Conservation (phyloP, 2,329 filamentous ascomycete species). For the Cercospora sp. region DNA sequence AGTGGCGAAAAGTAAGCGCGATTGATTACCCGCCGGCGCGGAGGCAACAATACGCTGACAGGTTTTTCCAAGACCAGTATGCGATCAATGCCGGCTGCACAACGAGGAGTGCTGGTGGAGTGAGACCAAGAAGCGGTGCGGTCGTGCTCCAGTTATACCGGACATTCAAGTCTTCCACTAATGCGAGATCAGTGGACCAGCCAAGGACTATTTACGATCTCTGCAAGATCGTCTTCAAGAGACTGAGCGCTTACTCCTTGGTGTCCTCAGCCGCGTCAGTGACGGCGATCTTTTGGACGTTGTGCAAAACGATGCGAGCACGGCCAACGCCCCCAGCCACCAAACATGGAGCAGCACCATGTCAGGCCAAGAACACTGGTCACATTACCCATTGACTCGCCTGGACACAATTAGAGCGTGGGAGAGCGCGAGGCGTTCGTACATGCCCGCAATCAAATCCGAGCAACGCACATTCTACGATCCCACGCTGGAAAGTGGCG, state of each 20-base stretch:
- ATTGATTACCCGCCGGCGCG: background rate
- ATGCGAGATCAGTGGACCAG: constrained; percentile 22
- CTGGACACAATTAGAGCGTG: constrained; percentile 25
- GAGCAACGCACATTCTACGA: constrained; percentile 11
- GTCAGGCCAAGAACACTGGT: constrained; percentile 29
- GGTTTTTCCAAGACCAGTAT: constrained; percentile 16
- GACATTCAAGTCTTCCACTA: background rate
- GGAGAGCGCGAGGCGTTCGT: constrained; percentile 19
- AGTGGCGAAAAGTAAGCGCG: constrained; percentile 24
- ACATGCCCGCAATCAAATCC: constrained; percentile 1
- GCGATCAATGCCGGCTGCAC: constrained; percentile 28
- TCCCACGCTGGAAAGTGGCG: background rate
- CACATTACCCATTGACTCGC: constrained; percentile 20
- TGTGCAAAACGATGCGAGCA: constrained; percentile 16
- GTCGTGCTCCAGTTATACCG: too few species aligned
- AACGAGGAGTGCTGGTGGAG: constrained; percentile 32
- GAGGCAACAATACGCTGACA: background rate
- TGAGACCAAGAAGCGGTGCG: constrained; percentile 28
- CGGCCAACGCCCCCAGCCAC: constrained; percentile 19
- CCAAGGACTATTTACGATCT: constrained; percentile 29
- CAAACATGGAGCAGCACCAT: constrained; percentile 26
- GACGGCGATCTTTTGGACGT: constrained; percentile 18
- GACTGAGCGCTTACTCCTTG: constrained; percentile 24
- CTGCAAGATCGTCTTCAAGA: constrained; percentile 29
- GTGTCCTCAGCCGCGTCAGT: constrained; percentile 16